phyloP scores from a whole-genome alignment of 2,329 filamentous ascomycete species.

The Colletotrichum zoysiae region DNA sequence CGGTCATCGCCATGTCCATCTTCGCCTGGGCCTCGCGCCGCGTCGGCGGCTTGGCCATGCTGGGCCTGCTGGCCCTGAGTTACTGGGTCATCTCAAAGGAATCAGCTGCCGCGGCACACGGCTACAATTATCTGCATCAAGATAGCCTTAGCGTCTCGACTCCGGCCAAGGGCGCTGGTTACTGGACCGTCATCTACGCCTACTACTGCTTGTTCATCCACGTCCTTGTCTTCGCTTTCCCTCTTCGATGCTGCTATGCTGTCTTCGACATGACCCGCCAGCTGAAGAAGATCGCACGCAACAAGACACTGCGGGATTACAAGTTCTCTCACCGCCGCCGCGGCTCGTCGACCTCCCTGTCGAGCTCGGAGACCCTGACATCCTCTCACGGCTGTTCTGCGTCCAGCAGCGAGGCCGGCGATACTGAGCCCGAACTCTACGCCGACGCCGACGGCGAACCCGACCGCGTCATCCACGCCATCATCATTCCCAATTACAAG shows the following conservation, averaged over 20 bases:
- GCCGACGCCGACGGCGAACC: slow-evolving; percentile 58
- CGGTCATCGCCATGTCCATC: slow-evolving; percentile 60
- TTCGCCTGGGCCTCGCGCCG: slow-evolving; percentile 67
- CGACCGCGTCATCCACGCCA: slow-evolving; percentile 71
- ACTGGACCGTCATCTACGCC: slow-evolving; percentile 68
- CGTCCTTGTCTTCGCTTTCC: slow-evolving; percentile 72
- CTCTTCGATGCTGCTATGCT: slow-evolving; percentile 71
- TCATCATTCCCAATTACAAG: slow-evolving; percentile 81
- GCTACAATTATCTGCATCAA: slow-evolving; percentile 58
- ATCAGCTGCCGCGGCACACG: slow-evolving; percentile 57
- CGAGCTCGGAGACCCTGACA: slow-evolving; percentile 67
- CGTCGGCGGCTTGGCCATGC: slow-evolving; percentile 67
- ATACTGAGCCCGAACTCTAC: slow-evolving; percentile 62
- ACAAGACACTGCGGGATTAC: slow-evolving; percentile 61
- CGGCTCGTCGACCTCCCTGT: slow-evolving; percentile 66
- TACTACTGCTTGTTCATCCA: slow-evolving; percentile 77
- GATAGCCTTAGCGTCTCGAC: slow-evolving; percentile 52
- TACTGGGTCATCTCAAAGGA: slow-evolving; percentile 69
- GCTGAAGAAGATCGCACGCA: slow-evolving; percentile 60
- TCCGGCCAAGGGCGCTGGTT: slow-evolving; percentile 57
- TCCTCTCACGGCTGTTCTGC: slow-evolving; percentile 62
- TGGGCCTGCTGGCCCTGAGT: slow-evolving; percentile 61
- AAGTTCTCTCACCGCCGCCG: slow-evolving; percentile 62
- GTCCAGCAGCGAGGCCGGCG: slow-evolving; percentile 64
- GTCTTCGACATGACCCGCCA: slow-evolving; percentile 68